These are phyloP conservation scores for Neohortaea acidophila DNA, from an alignment of 495 filamentous ascomycete species.

Conservation along the genomic window DNA sequence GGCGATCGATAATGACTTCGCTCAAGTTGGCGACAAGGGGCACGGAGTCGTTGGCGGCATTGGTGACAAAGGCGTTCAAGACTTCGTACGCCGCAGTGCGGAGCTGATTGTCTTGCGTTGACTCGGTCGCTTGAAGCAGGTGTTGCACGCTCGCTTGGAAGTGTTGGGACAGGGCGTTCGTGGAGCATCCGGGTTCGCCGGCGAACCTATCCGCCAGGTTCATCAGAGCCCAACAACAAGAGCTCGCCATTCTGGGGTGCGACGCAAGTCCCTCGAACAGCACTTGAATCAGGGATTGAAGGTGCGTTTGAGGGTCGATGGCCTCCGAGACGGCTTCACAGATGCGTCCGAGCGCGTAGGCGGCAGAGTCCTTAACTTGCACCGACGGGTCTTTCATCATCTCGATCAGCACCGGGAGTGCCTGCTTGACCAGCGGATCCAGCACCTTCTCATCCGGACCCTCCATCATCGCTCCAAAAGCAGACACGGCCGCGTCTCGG, in stretches of 20 bases:
- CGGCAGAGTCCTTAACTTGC: constrained; percentile 91
- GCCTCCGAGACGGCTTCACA: constrained; percentile 79
- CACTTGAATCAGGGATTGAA: constrained; percentile 66
- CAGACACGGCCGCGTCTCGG: constrained; percentile 87
- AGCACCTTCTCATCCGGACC: constrained; percentile 80
- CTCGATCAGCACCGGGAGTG: constrained; percentile 68
- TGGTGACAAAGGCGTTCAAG: constrained; percentile 79
- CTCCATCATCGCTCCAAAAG: constrained; percentile 99
- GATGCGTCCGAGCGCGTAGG: constrained; percentile 88
- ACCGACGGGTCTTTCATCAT: constrained; percentile 92
- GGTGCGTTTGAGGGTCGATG: constrained; percentile 67
- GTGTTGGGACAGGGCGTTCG: constrained; percentile 76
- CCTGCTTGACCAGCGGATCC: constrained; percentile 87
- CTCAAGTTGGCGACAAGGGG: constrained; percentile 64
- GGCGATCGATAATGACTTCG: constrained; percentile 68
- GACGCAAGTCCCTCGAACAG: constrained; percentile 84
- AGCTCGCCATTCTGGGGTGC: constrained; percentile 90
- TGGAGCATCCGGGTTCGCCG: constrained; percentile 56
- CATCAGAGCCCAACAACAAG: constrained; percentile 98
- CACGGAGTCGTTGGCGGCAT: constrained; percentile 74
- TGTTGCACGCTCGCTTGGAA: constrained; percentile 84
- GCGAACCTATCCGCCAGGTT: constrained; percentile 92
- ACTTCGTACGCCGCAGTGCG: constrained; percentile 98
- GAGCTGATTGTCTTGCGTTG: constrained; percentile 58
- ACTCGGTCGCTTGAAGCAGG: constrained; percentile 68